A percentile compares a stretch with the other conserved stretches of the same genome.
Evolutionary conservation across 2,329 filamentous ascomycete species (phyloP).

Genomic region (Alternaria arborescens): DNA sequence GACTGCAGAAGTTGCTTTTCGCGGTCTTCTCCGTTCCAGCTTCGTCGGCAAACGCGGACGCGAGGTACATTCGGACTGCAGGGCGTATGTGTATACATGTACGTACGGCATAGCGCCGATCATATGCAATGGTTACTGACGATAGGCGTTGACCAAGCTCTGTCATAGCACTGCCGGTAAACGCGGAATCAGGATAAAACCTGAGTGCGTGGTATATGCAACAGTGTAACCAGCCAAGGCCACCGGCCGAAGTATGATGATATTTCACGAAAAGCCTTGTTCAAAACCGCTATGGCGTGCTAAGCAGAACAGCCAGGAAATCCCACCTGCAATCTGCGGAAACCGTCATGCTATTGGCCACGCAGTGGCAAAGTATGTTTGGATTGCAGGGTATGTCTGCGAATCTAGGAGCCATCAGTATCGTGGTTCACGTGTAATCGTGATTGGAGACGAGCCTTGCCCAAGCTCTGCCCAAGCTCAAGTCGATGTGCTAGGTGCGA

Average conservation of each 20-base stretch:
- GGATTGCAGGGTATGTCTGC: neutral
- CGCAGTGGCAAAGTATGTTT: neutral
- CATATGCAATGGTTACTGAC: neutral
- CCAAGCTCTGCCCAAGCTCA: neutral
- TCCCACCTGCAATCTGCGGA: neutral
- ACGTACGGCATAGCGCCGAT: neutral
- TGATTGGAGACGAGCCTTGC: no score
- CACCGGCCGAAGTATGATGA: no score
- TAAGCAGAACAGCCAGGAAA: neutral
- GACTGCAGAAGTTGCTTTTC: conserved; percentile 21
- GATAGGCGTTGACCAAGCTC: neutral
- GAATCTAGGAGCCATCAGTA: neutral
- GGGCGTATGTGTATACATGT: neutral
- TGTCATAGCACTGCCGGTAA: neutral
- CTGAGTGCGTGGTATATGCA: neutral
- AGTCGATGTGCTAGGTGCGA: neutral
- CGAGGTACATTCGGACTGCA: neutral
- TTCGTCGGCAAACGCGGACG: conserved; percentile 15
- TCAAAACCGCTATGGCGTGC: neutral
- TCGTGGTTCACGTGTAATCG: no score
- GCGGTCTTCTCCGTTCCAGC: neutral
- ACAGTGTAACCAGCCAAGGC: neutral
- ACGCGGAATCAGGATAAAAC: neutral
- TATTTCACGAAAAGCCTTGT: neutral
- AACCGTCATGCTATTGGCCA: neutral